Evolutionary conservation across 2,329 filamentous ascomycete genomes (phyloP), one percentile per base, ranked within the genome.

Genomic region (Trichoderma simmonsii): DNA sequence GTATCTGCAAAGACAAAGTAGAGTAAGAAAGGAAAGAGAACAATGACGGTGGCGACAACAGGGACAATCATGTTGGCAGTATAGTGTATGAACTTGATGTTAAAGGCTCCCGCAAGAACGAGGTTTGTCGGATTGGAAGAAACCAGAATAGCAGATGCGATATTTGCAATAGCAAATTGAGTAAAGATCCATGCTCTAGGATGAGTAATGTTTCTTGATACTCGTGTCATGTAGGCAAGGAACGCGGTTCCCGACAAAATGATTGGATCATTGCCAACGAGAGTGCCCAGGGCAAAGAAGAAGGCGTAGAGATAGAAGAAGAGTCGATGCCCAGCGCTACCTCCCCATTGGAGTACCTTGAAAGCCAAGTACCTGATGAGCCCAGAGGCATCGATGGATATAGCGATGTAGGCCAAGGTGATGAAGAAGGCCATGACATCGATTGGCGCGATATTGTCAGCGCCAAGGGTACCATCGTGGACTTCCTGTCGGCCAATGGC

Each of bases 11-110:
- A 94, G 21, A 93, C 86, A 70, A 93, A 85, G 76, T 91, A 93
- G 0, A 93, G 82, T 5, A 94, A 79, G 74, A 92, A 91, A 0
- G 91, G 92, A 65, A 92, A 93, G 3, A 93, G 80, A 0, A 92
- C 81, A 18, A 93, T 83, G 3, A 86, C 90, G 0, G 92, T 93
- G n/a, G 87, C 82, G 26, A 92, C 81, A 1, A 92, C 90, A 0
- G 92, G 92, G 0, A 93, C 90, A 21, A 93, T 90, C 86, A 93
- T 92, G 77, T 93, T 92, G n/a, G 90, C 91, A 0, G 91, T 93
- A 77, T 93, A 93, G 54, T 88, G 84, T 77, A 93, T 88, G 79
- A 93, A 93, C 65, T 87, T 91, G 82, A 93, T 90, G 4, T 87
- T 77, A 77, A 93, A 93, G 2, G 92, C 92, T 4, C 91, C 91